phyloP scores from a whole-genome alignment of 371 early-diverging fungal species.

The Mucor saturninus region DNA sequence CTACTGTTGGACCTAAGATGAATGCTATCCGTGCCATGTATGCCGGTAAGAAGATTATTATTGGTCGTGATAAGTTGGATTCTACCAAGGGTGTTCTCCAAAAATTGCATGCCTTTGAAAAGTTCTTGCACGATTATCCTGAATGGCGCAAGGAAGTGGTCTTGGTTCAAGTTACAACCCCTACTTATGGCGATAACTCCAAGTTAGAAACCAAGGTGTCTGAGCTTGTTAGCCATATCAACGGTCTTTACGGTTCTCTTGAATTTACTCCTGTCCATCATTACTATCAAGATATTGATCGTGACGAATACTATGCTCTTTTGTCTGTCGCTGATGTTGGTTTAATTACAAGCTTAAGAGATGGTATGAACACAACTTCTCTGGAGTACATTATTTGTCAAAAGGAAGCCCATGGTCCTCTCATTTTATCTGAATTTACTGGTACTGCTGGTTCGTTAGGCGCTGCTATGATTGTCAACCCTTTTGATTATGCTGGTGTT shows the following conservation, averaged over 20 bases:
- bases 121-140: constrained; percentile 88
- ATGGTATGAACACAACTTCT: constrained; percentile 99
- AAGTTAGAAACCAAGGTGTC: constrained; percentile 85
- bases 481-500: constrained; percentile 94
- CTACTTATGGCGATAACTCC: constrained; percentile 60
- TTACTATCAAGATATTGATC: constrained; percentile 93
- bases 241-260: constrained; percentile 94
- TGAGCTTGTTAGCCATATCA: constrained; percentile 91
- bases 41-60: constrained; percentile 90
- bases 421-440: constrained; percentile 97
- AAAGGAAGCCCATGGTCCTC: constrained; percentile 84
- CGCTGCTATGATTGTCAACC: constrained; percentile 92
- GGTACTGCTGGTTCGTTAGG: constrained; percentile 93
- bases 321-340: constrained; percentile 94
- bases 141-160: constrained; percentile 91
- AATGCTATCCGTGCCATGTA: constrained; percentile 84
- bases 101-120: constrained; percentile 94
- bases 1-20: constrained; percentile 73
- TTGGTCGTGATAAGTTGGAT: constrained; percentile 99
- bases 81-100: constrained; percentile 98
- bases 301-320: constrained; percentile 95
- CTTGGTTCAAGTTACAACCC: constrained; percentile 83
- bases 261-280: constrained; percentile 96
- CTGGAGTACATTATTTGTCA: constrained; percentile 98
- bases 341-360: constrained; percentile 93